Evolutionary conservation across 306 rosid genomes (phyloP).

Genomic region (Lathyrus sativus): DNA sequence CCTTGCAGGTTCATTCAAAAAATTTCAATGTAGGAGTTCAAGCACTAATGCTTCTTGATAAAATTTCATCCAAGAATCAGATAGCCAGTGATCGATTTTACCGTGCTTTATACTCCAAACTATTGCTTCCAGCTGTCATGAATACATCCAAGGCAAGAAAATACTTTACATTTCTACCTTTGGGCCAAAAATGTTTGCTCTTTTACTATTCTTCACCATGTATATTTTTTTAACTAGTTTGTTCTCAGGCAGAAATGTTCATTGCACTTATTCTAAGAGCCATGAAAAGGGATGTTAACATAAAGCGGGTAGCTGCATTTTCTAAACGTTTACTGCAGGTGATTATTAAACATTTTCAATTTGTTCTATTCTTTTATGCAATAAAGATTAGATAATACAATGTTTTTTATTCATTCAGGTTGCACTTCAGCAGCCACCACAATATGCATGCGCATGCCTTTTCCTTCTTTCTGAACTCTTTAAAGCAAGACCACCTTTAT

Average conservation of each 20-base stretch:
- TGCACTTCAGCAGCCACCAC: conserved; percentile 96
- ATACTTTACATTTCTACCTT: neutral
- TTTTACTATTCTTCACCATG: neutral
- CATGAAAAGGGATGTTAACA: conserved; percentile 85
- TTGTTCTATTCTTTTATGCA: neutral
- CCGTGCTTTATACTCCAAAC: conserved; percentile 88
- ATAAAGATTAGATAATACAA: neutral
- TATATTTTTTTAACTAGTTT: conserved; percentile 14
- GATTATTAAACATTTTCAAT: conserved; percentile 25
- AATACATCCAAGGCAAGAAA: conserved; percentile 82
- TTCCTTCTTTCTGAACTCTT: conserved; percentile 95
- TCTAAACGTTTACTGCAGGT: conserved; percentile 92
- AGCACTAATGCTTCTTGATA: conserved; percentile 93
- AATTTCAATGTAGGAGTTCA: conserved; percentile 94
- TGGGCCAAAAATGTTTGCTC: neutral
- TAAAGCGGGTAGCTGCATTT: conserved; percentile 88
- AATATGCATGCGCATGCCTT: conserved; percentile 90
- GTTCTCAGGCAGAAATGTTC: conserved; percentile 86
- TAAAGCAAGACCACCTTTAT: conserved; percentile 83
- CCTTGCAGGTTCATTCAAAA: conserved; percentile 85
- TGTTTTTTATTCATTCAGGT: conserved; percentile 54
- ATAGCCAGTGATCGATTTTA: conserved; percentile 87
- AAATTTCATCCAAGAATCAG: conserved; percentile 91
- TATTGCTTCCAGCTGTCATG: conserved; percentile 88
- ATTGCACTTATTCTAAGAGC: conserved; percentile 87